Base-by-base conservation (phyloP, 352 stramenopile species). In the Phytopythium chamaehyphon region DNA sequence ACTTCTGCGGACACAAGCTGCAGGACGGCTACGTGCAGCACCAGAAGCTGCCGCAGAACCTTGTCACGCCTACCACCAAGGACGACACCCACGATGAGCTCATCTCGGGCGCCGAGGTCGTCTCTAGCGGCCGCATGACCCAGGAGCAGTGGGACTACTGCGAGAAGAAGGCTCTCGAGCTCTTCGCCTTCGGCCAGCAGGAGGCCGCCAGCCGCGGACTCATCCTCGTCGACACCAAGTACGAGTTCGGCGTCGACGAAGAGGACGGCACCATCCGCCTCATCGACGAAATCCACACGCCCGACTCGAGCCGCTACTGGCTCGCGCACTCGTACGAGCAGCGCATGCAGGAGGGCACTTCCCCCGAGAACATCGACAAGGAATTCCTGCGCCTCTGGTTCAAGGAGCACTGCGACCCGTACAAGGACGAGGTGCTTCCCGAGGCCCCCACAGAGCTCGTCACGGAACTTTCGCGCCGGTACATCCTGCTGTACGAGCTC, bases 361-460 rank as follows among this genome's bases (percentile, higher is more conserved):
- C 97, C 49, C 97, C 97, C 15, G 96, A 99, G 54, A 99, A 99
- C 70, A 99, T 99, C 57, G 97, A 99, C 75, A 99, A 99, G 83
- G 97, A 99, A 75, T 99, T 99, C 62, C 66, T 99, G 46, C 83
- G 97, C 50, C 77, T 98, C 36, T 99, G 97, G 97, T 99, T 98
- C 76, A 81, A 86, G 48, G 78, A 98, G 28, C 86, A 98, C 71
- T 99, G 97, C 71, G 96, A 99, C 73, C 97, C 97, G 37, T 99
- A 99, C 84, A 97, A 98, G 12, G 94, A 98, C 66, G 78, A 72
- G 15, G 79, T 90, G 31, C 66, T 99, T 36, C 97, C 97, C 1
- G 96, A 98, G 24, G 97, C 97, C 12, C 97, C 97, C 6, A 86
- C 81, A 55, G 91, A 99, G 48, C 81, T 99, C 16, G 95, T 99